Conservation (phyloP, 768 basidiomycete genomes). For the Russula sp. region DNA sequence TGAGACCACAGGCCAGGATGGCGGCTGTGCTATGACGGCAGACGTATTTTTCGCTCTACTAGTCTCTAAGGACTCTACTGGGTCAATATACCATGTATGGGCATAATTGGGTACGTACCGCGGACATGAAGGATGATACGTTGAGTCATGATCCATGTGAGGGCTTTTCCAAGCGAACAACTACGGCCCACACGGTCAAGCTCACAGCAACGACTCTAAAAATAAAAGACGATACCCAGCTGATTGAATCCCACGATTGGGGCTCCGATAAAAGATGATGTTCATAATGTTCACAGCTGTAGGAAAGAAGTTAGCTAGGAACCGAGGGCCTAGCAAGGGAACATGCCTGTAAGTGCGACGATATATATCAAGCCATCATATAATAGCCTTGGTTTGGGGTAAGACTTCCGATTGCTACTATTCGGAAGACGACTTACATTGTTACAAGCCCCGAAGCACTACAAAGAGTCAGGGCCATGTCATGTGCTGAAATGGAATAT, state of each 20-base stretch:
- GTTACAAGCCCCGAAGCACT: constrained; percentile 27
- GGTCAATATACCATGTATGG: neutral
- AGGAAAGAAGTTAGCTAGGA: neutral
- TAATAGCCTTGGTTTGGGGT: constrained; percentile 44
- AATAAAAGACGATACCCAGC: constrained; percentile 5
- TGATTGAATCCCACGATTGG: constrained; percentile 24
- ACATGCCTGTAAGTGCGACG: constrained; percentile 43
- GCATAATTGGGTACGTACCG: constrained; percentile 24
- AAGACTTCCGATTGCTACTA: neutral
- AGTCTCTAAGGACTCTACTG: constrained; percentile 20
- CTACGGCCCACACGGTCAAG: constrained; percentile 19
- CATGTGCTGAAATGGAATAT: neutral
- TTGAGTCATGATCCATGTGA: constrained; percentile 36
- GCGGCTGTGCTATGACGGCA: neutral
- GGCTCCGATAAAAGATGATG: constrained; percentile 27
- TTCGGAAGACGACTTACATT: constrained; percentile 24
- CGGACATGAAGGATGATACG: constrained; percentile 33
- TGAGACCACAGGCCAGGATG: neutral
- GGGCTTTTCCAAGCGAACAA: constrained; percentile 31
- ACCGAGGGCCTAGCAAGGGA: neutral
- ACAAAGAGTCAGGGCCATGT: neutral
- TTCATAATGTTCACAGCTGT: constrained; percentile 29
- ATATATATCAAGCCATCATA: constrained; percentile 65
- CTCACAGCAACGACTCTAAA: neutral
- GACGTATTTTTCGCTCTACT: constrained; percentile 14